Conservation (phyloP, 2,329 filamentous ascomycete species). For the Clarireedia hainanense region DNA sequence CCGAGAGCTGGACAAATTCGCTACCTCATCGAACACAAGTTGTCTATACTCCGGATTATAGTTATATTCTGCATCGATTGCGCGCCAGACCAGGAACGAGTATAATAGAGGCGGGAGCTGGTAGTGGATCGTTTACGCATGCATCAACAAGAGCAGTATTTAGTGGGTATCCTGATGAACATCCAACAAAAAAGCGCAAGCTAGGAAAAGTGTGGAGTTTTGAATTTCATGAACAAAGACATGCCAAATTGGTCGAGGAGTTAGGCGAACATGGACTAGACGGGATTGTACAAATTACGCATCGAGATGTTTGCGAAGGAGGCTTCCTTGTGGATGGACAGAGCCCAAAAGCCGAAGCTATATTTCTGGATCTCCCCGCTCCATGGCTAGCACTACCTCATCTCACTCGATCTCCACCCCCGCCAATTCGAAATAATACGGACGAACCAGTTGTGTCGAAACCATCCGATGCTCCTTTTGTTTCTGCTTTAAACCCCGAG, state of each 20-base stretch:
- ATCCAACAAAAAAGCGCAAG: constrained; percentile 31
- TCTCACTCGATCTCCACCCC: constrained; percentile 48
- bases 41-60: constrained; percentile 81
- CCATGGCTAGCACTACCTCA: constrained; percentile 75
- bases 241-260: constrained; percentile 60
- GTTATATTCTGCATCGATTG: constrained; percentile 72
- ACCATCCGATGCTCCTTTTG: constrained; percentile 32
- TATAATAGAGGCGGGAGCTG: constrained; percentile 74
- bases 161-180: constrained; percentile 52
- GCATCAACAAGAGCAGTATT: constrained; percentile 70
- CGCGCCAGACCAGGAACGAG: constrained; percentile 63
- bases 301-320: constrained; percentile 70
- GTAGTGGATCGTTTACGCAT: constrained; percentile 79
- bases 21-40: constrained; percentile 78
- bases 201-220: constrained; percentile 73
- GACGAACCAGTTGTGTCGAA: constrained; percentile 2
- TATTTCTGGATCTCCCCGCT: constrained; percentile 75
- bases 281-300: constrained; percentile 61
- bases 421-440: constrained; percentile 6
- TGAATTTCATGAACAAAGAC: constrained; percentile 71
- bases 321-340: constrained; percentile 55
- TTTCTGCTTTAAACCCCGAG: constrained; percentile 62
- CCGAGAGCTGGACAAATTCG: constrained; percentile 74
- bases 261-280: constrained; percentile 60
- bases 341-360: constrained; percentile 57